These are phyloP conservation scores for Withania somnifera DNA, from an alignment of 305 asterid genomes.

Conservation along the genomic window DNA sequence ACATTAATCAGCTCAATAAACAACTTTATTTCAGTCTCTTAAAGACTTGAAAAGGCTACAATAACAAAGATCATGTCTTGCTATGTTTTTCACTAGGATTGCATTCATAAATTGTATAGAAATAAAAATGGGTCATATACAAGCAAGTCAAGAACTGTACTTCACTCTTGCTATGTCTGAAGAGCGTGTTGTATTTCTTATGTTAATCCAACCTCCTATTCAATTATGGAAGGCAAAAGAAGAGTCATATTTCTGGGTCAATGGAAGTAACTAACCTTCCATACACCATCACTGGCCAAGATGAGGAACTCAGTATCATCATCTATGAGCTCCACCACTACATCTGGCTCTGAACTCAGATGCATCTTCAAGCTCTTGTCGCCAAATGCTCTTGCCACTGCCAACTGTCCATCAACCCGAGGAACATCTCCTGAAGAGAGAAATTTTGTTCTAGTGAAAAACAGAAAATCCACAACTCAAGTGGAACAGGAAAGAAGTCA, in stretches of 20 bases:
- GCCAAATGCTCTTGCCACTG: conserved; percentile 96
- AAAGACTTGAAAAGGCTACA: neutral
- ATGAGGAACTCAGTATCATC: conserved; percentile 59
- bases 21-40: too few species aligned
- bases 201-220: neutral
- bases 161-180: neutral
- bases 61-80: neutral
- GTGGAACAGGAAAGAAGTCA: neutral
- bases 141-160: neutral
- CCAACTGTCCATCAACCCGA: conserved; percentile 85
- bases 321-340: conserved; percentile 41
- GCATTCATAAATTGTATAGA: neutral
- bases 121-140: neutral
- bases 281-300: conserved; percentile 89
- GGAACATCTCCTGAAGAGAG: conserved; percentile 59
- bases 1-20: too few species aligned
- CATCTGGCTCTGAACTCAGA: conserved; percentile 81
- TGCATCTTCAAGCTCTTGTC: conserved; percentile 82
- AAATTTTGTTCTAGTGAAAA: neutral
- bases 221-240: neutral
- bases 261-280: conserved; percentile 49
- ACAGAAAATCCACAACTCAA: neutral
- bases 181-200: neutral
- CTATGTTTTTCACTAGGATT: neutral
- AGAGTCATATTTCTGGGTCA: neutral